Evolutionary conservation across 495 filamentous ascomycete genomes (phyloP).

Genomic region (Neurospora sp.): DNA sequence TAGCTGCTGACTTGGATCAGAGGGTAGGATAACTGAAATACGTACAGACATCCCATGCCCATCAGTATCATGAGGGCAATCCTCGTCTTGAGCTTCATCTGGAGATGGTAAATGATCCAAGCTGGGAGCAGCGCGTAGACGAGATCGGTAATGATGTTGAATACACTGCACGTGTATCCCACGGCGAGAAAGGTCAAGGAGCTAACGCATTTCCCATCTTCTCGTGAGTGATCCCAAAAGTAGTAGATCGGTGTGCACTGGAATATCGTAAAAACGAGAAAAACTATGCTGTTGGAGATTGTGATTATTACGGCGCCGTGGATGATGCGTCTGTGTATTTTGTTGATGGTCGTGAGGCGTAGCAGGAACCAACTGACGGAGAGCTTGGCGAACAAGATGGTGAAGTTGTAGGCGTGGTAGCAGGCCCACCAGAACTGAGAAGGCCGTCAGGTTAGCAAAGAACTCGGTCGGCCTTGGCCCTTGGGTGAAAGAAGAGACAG

Average conservation of each 20-base stretch:
- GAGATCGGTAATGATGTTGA: slow-evolving; percentile 22
- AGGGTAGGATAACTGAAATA: neutral
- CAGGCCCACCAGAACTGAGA: slow-evolving; percentile 14
- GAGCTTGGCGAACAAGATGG: slow-evolving; percentile 15
- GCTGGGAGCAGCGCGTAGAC: slow-evolving; percentile 24
- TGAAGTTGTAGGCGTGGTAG: slow-evolving; percentile 8
- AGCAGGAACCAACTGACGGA: slow-evolving; percentile 24
- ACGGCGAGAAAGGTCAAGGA: slow-evolving; percentile 9
- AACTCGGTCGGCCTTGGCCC: neutral
- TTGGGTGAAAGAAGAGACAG: neutral
- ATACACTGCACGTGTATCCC: slow-evolving; percentile 15
- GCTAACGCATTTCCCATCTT: slow-evolving; percentile 15
- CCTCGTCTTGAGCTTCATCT: slow-evolving; percentile 16
- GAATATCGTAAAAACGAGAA: slow-evolving; percentile 14
- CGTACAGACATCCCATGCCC: slow-evolving; percentile 14
- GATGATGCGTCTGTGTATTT: slow-evolving; percentile 13
- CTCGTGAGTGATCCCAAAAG: slow-evolving; percentile 15
- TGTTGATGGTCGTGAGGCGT: slow-evolving; percentile 11
- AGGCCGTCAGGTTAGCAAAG: neutral
- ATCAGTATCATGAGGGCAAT: slow-evolving; percentile 11
- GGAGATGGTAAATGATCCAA: slow-evolving; percentile 18
- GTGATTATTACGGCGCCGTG: slow-evolving; percentile 8
- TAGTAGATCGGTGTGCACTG: slow-evolving; percentile 16
- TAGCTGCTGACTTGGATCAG: neutral
- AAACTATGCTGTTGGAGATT: slow-evolving; percentile 5